Base-by-base conservation (phyloP, 2,329 filamentous ascomycete genomes). In the Venturia effusa region DNA sequence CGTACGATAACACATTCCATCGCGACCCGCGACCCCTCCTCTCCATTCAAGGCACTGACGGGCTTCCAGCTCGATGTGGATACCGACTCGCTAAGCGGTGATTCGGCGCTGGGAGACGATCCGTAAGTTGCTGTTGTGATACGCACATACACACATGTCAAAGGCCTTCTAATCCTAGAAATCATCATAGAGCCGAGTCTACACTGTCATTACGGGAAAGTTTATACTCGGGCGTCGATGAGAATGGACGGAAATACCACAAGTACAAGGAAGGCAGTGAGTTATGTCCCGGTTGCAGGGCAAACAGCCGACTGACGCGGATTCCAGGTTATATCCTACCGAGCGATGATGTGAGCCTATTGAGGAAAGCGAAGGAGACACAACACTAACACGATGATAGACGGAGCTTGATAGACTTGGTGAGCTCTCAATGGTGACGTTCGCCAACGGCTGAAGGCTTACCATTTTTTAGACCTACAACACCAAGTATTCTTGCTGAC, bases 401-500 rank as follows among this genome's bases (percentile, higher is more conserved):
- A 32, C 34, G 55, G 64, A 65, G 51, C 41, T 34, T 30, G 64
- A 66, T 37, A 61, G 64, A 51, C 64, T 57, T 8, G 51, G 51
- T 57, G 8, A 32, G 27, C 3, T n/a, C 27, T 34, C 15, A n/a
- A 39, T 37, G 27, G 15, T 4, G 15, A 57, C 8, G 19, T 10
- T 1, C 10, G 4, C 11, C 6, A 51, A 11, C 17, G 22, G 1
- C 10, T 8, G 22, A 24, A 10, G 27, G 19, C 41, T 59, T 8
- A 64, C 15, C 1, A 43, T 19, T 19, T 34, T n/a, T n/a, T 45
- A 67, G 68, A 70, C 59, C 66, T 70, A 24, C 68, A 70, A 62
- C 74, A 76, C 62, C 69, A 75, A 66, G 68, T 77, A 63, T 72
- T 73, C 61, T 74, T 72, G 27, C 73, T 77, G 8, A 68, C 72